A percentile compares a stretch with the other conserved stretches of the same genome.
Conservation (phyloP, 768 basidiomycete species). For the Arthromyces matolae region DNA sequence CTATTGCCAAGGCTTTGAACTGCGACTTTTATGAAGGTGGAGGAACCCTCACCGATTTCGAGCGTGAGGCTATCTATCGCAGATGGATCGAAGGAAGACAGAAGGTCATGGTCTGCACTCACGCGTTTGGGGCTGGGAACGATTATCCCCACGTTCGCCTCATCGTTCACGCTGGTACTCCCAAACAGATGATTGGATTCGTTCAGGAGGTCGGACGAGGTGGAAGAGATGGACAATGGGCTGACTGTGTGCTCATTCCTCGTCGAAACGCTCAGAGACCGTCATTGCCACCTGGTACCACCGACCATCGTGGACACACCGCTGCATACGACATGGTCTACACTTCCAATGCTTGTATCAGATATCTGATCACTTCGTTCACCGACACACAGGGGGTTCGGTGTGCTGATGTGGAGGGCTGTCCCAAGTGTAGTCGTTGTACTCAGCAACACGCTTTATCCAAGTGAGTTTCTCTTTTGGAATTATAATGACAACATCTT, state of each 20-base stretch:
- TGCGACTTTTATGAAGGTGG: constrained; percentile 2
- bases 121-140: constrained; percentile 1
- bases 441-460: too few relatives aligned
- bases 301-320: neutral
- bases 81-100: neutral
- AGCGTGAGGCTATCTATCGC: neutral
- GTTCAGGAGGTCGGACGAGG: neutral
- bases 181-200: neutral
- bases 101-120: neutral
- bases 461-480: too few relatives aligned
- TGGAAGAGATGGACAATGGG: neutral
- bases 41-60: neutral
- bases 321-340: neutral
- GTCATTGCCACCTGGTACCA: neutral
- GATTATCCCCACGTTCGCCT: neutral
- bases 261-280: neutral
- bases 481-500: too few relatives aligned
- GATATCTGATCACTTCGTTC: too few relatives aligned
- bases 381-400: too few relatives aligned
- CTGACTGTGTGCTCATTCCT: neutral
- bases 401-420: too few relatives aligned
- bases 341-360: too few relatives aligned
- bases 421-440: too few relatives aligned
- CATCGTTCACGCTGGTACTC: neutral
- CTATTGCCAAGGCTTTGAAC: neutral